Evolutionary conservation across 2,329 filamentous ascomycete species (phyloP), one percentile per base, ranked within the genome.

Genomic region (Fusarium tjaetaba): DNA sequence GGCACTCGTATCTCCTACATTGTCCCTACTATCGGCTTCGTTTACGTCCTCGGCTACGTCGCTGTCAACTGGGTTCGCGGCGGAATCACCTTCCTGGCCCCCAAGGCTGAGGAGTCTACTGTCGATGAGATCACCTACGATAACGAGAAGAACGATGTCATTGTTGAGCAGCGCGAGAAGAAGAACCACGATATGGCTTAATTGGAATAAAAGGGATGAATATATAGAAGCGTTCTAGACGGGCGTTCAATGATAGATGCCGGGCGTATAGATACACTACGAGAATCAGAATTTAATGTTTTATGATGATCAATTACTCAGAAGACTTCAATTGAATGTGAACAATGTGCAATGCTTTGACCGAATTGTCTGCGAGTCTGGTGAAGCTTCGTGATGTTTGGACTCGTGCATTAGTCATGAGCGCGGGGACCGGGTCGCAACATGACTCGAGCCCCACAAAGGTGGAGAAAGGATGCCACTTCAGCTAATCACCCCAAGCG

Each of bases 11-110:
- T 77, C 18, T 76, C 73, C 55, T 77, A 77, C 55, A 30, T 77
- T 3, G 75, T 77, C 5, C 75, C 75, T 53, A 41, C 72, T 43
- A 46, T 77, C 11, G 75, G 75, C 8, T 77, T 77, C n/a, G 65
- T 77, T 39, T 77, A 77, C 28, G 75, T 77, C 2, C 72, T 77
- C 8, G 75, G 49, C 10, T 77, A 77, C 22, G 72, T 75, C 22
- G 9, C 61, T 39, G 68, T 67, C 18, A 46, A 58, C 52, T 77
- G 73, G 75, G 68, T 75, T 20, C 72, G 73, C 4, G 42, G 55
- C 7, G 75, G 75, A 32, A 76, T 76, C 60, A 41, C 38, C 4
- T 32, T 77, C 32, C 10, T 70, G 20, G 61, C 49, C 16, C 24
- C 49, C 30, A 77, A 76, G 72, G 15, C 38, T 7, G 18, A 52